A percentile compares a stretch with the other conserved stretches of the same genome.
Conservation (phyloP, 345 rosid genomes). For the Dipteronia sinensis region DNA sequence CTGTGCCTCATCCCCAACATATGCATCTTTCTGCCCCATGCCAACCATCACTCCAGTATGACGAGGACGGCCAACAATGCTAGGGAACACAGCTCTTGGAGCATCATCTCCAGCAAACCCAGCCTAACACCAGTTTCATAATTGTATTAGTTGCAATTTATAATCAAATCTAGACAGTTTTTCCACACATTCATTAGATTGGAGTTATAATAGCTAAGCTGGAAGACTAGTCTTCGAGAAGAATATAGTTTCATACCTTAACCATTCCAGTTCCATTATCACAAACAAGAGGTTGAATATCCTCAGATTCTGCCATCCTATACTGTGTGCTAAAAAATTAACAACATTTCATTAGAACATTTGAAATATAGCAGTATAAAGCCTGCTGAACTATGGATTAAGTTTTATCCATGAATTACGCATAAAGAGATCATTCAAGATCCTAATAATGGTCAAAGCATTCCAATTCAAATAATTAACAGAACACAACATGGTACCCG, state of each 20-base stretch:
- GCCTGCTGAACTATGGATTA: neutral
- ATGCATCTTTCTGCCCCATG: slow-evolving; percentile 76
- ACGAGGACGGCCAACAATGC: slow-evolving; percentile 71
- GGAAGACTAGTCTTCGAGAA: neutral
- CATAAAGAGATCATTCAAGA: neutral
- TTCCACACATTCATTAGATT: neutral
- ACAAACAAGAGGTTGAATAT: slow-evolving; percentile 53
- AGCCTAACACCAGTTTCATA: slow-evolving; percentile 37
- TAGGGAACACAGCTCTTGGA: slow-evolving; percentile 71
- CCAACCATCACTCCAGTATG: slow-evolving; percentile 81
- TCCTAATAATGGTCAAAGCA: neutral
- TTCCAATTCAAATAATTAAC: neutral
- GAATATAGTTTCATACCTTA: slow-evolving; percentile 30
- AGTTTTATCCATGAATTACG: neutral
- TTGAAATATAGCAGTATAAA: neutral
- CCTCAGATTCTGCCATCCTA: slow-evolving; percentile 40
- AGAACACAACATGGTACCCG: neutral
- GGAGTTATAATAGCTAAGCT: neutral
- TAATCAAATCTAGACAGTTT: neutral
- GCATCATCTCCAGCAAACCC: slow-evolving; percentile 80
- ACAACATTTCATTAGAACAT: slow-evolving; percentile 14
- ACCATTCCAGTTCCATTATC: slow-evolving; percentile 60
- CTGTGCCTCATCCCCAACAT: slow-evolving; percentile 79
- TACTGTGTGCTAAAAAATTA: slow-evolving; percentile 4
- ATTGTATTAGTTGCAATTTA: neutral